Base-by-base conservation (phyloP, 2,329 filamentous ascomycete genomes). In the Ophiostoma ulmi region DNA sequence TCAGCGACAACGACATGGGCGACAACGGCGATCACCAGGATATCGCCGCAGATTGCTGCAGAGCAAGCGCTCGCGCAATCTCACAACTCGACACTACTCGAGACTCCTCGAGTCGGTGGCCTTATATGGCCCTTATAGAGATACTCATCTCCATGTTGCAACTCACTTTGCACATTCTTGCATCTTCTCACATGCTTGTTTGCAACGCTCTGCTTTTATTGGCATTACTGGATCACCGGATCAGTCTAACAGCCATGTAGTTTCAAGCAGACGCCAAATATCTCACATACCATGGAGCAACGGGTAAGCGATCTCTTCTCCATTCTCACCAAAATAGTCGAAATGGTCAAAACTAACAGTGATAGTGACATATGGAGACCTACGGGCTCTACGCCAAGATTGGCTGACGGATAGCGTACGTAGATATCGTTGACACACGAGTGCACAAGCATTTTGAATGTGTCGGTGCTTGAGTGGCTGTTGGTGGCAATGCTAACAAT, bases 371-470 rank as follows among this genome's bases (percentile, higher is more conserved):
- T 88, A 90, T 78, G 92, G 95, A 78, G 95, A 99, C 80, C 87
- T 98, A 75, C 91, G 94, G 78, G 90, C 91, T 20, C 87, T 99
- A 72, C 93, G 91, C 80, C 85, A 91, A 80, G 95, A 97, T 83
- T 99, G 95, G 95, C 84, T 99, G 69, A 97, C 94, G 63, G 95
- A 99, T 79, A 97, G 97, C 82, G 92, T 94, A 83, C 75, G 86
- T 81, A 20, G 13, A 61, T 14, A n/a, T 17, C 13, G 58, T 63
- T 48, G 44, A 20, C 44, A 48, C 17, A 17, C 44, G 2, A 10
- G 44, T 20, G 44, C 17, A 20, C 44, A 48, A 48, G 5, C 44
- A 48, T n/a, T n/a, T 20, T 20, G 5, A 48, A 7, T 3, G 44
- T 7, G 2, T 36, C 26, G 14, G 39, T 35, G 1, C 39, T 22